A percentile compares a stretch with the other conserved stretches of the same genome.
Conservation (phyloP, 2,329 filamentous ascomycete species). For the Colletotrichum orchidophilum region DNA sequence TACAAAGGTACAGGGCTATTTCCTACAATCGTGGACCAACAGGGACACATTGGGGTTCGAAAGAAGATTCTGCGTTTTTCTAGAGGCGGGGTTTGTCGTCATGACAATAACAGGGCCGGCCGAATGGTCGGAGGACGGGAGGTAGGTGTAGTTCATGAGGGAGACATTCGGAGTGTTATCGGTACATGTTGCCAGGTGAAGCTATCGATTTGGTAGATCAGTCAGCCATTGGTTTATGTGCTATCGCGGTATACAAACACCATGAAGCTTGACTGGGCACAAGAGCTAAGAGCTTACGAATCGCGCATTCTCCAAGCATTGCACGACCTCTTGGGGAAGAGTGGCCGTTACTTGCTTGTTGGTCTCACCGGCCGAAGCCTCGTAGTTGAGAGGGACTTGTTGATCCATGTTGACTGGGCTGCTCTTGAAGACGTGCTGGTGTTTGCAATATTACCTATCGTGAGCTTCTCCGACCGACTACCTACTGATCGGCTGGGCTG, state of each 20-base stretch:
- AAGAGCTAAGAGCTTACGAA: conserved; percentile 71
- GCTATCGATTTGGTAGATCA: conserved; percentile 58
- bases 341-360: conserved; percentile 74
- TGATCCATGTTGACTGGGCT: conserved; percentile 59
- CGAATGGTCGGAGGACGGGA: conserved; percentile 78
- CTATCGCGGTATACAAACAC: background rate
- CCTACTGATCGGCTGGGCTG: conserved; percentile 15
- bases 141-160: conserved; percentile 99
- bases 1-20: no score
- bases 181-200: conserved; percentile 92
- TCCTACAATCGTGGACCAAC: conserved; percentile 88
- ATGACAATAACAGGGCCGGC: conserved; percentile 88
- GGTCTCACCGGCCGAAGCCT: conserved; percentile 78
- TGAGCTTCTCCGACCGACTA: conserved; percentile 13
- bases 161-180: conserved; percentile 89
- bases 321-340: conserved; percentile 85
- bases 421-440: conserved; percentile 38
- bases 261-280: background rate
- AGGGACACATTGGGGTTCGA: conserved; percentile 89
- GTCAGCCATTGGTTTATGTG: conserved; percentile 28
- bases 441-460: background rate
- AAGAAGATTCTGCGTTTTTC: conserved; percentile 83
- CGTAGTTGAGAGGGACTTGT: conserved; percentile 77
- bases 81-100: conserved; percentile 84
- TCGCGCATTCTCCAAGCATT: conserved; percentile 92